phyloP scores from a whole-genome alignment of 345 rosid genomes.

The Combretum micranthum region DNA sequence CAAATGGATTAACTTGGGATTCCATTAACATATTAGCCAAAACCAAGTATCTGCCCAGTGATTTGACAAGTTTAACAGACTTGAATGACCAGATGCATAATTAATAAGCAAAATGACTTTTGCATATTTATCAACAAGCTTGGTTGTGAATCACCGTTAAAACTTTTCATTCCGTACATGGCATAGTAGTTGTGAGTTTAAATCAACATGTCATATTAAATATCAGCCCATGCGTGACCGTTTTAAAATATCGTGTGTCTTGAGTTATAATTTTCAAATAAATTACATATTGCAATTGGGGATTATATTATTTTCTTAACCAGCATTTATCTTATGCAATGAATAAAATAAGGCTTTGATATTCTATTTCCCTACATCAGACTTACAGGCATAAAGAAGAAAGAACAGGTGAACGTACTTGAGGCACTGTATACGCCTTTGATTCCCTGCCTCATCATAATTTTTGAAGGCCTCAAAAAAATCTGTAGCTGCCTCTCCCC shows the following conservation, averaged over 20 bases:
- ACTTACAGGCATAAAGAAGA: background rate
- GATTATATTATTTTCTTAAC: too few species aligned
- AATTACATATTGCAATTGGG: too few species aligned
- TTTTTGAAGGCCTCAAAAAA: slow-evolving; percentile 99
- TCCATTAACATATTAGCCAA: slow-evolving; percentile 99
- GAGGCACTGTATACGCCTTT: slow-evolving; percentile 94
- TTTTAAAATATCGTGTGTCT: too few species aligned
- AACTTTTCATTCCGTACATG: too few species aligned
- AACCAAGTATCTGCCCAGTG: slow-evolving; percentile 68
- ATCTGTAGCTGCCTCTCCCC: slow-evolving; percentile 99
- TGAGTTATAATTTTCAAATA: too few species aligned
- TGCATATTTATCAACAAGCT: too few species aligned
- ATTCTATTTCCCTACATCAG: background rate
- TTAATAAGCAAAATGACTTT: background rate
- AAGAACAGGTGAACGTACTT: slow-evolving; percentile 47
- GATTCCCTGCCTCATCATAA: slow-evolving; percentile 99
- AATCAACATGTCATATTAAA: too few species aligned
- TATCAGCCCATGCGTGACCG: too few species aligned
- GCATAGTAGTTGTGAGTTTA: too few species aligned
- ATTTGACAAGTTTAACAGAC: background rate
- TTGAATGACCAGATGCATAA: background rate
- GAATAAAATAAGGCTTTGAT: too few species aligned
- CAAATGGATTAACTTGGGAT: slow-evolving; percentile 99
- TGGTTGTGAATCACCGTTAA: too few species aligned
- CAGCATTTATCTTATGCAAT: too few species aligned